These are phyloP conservation scores for Sedum album DNA, from an alignment of 164 flowering plant species.

Conservation along the genomic window DNA sequence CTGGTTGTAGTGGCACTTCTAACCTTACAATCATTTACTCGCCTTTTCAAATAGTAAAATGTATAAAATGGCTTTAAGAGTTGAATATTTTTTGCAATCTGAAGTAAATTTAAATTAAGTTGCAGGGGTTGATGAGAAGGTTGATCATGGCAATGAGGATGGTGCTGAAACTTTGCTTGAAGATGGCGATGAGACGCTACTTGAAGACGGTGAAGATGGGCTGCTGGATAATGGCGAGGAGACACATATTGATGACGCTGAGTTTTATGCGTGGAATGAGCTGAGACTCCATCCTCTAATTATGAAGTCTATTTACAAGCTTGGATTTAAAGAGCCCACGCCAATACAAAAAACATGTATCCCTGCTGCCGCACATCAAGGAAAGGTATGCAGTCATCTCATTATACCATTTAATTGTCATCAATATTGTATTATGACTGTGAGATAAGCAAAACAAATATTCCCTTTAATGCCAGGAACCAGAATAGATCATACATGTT, in stretches of 20 bases:
- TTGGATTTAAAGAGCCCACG: constrained; percentile 93
- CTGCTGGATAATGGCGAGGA: constrained; percentile 15
- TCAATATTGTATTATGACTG: not conserved
- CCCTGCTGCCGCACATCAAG: constrained; percentile 93
- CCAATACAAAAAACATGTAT: constrained; percentile 90
- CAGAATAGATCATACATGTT: not conserved
- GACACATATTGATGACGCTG: constrained; percentile 39
- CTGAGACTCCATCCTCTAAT: constrained; percentile 82
- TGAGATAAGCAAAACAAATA: no score
- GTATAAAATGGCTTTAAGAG: not conserved
- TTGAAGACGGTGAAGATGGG: not conserved
- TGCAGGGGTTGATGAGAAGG: not conserved
- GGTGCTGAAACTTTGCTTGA: constrained; percentile 30
- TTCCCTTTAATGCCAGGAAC: not conserved
- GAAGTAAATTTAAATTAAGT: not conserved
- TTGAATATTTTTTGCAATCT: not conserved
- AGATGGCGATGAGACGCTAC: constrained; percentile 24
- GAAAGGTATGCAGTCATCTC: constrained; percentile 52
- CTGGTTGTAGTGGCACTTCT: no score
- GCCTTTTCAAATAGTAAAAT: not conserved
- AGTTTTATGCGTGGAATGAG: constrained; percentile 68
- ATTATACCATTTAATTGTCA: not conserved
- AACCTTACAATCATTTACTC: no score
- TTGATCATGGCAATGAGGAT: not conserved
- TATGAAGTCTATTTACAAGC: constrained; percentile 68